A percentile compares a stretch with the other conserved stretches of the same genome.
These are phyloP conservation scores for Sporothrix protearum DNA, from an alignment of 2,329 filamentous ascomycete genomes.

Conservation along the genomic window DNA sequence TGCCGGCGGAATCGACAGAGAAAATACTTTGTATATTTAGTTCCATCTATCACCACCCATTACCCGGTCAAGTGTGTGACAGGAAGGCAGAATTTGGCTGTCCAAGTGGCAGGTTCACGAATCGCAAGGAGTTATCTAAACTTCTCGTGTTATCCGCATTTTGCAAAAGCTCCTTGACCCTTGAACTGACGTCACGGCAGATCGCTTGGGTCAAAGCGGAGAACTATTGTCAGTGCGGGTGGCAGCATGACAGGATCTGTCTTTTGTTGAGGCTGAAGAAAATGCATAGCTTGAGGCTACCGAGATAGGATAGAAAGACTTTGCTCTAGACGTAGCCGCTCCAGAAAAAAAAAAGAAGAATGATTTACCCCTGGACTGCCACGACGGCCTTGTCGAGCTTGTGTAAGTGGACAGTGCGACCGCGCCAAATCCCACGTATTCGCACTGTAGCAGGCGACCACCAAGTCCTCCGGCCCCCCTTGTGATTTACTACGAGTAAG, in stretches of 20 bases:
- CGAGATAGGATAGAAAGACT: background rate
- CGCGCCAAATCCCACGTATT: background rate
- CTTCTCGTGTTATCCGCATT: background rate
- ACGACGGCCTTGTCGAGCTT: background rate
- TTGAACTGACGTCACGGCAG: constrained; percentile 11
- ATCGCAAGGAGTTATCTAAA: background rate
- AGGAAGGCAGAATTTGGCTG: background rate
- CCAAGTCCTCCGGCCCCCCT: background rate
- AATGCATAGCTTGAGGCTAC: background rate
- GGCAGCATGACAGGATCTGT: background rate
- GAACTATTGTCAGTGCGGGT: background rate
- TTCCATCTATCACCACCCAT: background rate
- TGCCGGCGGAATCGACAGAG: background rate
- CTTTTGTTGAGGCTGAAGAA: background rate
- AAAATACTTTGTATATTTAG: no score
- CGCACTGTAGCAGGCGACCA: constrained; percentile 15
- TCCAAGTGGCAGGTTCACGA: no score
- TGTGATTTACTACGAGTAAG: background rate
- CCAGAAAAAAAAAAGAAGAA: background rate
- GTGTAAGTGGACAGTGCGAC: constrained; percentile 14
- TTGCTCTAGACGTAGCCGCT: background rate
- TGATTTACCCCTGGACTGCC: background rate
- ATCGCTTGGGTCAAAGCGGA: background rate
- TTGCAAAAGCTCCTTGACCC: background rate
- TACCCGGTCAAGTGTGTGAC: background rate